phyloP scores from a whole-genome alignment of 305 asterid genomes.

The Fraxinus xanthoxyloides region DNA sequence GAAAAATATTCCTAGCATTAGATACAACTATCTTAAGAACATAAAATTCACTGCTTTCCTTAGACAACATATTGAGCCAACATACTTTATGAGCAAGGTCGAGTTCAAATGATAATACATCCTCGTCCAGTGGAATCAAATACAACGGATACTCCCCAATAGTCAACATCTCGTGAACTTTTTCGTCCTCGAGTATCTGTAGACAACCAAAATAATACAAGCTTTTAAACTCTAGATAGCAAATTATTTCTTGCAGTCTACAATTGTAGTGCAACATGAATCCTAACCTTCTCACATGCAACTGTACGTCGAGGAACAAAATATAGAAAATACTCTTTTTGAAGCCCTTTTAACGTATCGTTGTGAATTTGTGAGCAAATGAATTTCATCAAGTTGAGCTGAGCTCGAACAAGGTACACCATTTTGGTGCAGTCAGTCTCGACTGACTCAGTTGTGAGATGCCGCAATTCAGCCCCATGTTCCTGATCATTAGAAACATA shows the following conservation, averaged over 20 bases:
- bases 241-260: background rate
- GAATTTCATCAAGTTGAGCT: constrained; percentile 69
- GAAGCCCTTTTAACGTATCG: constrained; percentile 79
- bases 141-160: constrained; percentile 87
- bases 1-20: constrained; percentile 29
- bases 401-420: constrained; percentile 80
- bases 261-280: background rate
- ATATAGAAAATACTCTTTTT: constrained; percentile 80
- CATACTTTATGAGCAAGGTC: constrained; percentile 84
- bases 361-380: constrained; percentile 74
- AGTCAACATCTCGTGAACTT: constrained; percentile 67
- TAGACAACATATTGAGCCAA: constrained; percentile 3
- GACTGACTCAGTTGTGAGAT: constrained; percentile 77
- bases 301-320: constrained; percentile 95
- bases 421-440: constrained; percentile 83
- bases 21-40: constrained; percentile 22
- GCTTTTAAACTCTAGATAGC: constrained; percentile 1
- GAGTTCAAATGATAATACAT: constrained; percentile 84
- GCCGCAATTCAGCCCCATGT: constrained; percentile 83
- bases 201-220: constrained; percentile 10
- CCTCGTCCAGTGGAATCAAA: constrained; percentile 89
- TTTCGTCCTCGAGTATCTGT: constrained; percentile 91
- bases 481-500: constrained; percentile 51
- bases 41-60: background rate
- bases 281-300: constrained; percentile 83